Percentiles rank a stretch among this genome's conserved stretches.
Evolutionary conservation across 371 early-diverging fungal genomes (phyloP).

Genomic region (Lichtheimia ramosa): DNA sequence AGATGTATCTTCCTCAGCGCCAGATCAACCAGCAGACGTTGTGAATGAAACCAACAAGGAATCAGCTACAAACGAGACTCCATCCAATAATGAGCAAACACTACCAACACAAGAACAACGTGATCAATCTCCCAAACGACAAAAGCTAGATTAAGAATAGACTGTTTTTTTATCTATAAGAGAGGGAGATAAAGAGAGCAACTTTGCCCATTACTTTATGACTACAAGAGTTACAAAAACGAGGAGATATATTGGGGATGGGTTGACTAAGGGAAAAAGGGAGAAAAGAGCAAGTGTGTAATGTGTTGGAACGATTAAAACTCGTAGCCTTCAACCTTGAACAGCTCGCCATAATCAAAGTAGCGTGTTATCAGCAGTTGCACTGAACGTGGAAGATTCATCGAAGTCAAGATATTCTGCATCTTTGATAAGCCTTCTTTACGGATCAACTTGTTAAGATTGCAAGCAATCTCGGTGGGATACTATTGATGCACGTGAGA

Average conservation of each 20-base stretch:
- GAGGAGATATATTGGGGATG: not conserved
- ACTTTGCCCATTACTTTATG: not conserved
- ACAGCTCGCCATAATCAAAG: conserved; percentile 80
- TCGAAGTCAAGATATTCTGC: conserved; percentile 82
- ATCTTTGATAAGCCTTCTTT: conserved; percentile 90
- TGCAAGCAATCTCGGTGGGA: conserved; percentile 85
- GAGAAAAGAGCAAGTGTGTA: not conserved
- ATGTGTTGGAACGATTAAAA: conserved; percentile 38
- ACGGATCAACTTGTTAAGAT: conserved; percentile 79
- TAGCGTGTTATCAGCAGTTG: conserved; percentile 78
- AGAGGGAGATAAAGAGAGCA: not conserved
- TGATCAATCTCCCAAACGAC: not conserved
- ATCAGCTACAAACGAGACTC: not conserved
- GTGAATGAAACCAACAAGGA: not conserved
- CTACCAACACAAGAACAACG: not conserved
- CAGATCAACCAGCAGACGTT: not conserved
- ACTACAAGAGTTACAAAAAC: not conserved
- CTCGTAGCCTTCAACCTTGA: conserved; percentile 79
- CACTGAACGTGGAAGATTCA: conserved; percentile 82
- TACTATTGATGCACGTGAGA: conserved; percentile 43
- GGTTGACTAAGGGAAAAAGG: not conserved
- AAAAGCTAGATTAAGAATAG: not conserved
- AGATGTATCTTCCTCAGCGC: not conserved
- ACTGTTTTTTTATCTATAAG: not conserved
- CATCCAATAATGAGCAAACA: no score